Evolutionary conservation across 352 stramenopile species (phyloP).

Genomic region (Bremia lactucae): DNA sequence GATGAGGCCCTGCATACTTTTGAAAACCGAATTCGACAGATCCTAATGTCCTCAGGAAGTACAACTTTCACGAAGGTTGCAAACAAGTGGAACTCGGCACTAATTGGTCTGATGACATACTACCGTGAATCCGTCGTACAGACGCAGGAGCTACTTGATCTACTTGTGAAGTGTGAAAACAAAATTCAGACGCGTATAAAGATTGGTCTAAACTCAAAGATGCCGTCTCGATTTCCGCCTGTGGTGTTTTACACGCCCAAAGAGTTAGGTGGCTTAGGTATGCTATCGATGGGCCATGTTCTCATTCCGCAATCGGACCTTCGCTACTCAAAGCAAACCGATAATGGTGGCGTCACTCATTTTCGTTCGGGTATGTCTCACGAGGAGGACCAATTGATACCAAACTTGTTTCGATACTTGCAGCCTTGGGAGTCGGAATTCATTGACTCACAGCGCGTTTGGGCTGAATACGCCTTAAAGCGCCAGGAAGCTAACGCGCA

Average conservation of each 20-base stretch:
- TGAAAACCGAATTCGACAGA: constrained; percentile 98
- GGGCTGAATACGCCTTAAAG: constrained; percentile 99
- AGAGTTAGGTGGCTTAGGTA: constrained; percentile 97
- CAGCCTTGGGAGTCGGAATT: constrained; percentile 98
- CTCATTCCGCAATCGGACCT: constrained; percentile 99
- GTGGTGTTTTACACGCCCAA: constrained; percentile 99
- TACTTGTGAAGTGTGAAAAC: constrained; percentile 99
- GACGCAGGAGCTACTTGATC: constrained; percentile 98
- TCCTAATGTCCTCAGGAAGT: constrained; percentile 98
- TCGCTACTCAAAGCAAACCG: constrained; percentile 98
- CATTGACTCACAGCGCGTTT: constrained; percentile 98
- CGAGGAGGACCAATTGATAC: constrained; percentile 99
- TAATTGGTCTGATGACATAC: constrained; percentile 98
- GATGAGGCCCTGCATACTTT: constrained; percentile 93
- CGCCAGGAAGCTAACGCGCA: constrained; percentile 98
- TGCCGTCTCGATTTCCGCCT: constrained; percentile 97
- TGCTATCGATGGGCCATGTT: constrained; percentile 99
- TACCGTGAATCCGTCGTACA: constrained; percentile 99
- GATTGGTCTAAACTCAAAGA: constrained; percentile 99
- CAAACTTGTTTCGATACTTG: constrained; percentile 99
- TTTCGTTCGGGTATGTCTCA: constrained; percentile 95
- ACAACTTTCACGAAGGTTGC: constrained; percentile 99
- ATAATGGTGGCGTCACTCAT: constrained; percentile 96
- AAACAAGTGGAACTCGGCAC: constrained; percentile 97
- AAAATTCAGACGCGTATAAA: constrained; percentile 99